phyloP scores from a whole-genome alignment of 495 filamentous ascomycete genomes.

The Penicillium bovifimosum region DNA sequence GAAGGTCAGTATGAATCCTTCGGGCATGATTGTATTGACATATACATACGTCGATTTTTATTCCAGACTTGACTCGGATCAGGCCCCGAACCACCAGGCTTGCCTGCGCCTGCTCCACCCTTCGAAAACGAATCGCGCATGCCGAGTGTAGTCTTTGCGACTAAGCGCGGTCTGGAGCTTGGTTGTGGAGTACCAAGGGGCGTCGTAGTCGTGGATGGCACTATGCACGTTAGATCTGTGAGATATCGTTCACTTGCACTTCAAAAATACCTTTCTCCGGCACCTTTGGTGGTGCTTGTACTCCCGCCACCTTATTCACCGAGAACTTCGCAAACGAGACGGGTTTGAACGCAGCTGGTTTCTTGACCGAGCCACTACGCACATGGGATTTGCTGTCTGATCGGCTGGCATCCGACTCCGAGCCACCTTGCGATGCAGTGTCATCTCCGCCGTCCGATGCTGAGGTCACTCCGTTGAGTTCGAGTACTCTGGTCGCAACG shows the following conservation, averaged over 20 bases:
- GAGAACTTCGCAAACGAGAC: constrained; percentile 85
- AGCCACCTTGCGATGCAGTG: constrained; percentile 42
- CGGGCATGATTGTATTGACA: neutral
- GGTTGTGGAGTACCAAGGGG: constrained; percentile 38
- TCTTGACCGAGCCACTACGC: constrained; percentile 72
- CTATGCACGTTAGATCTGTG: constrained; percentile 18
- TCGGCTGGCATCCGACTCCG: constrained; percentile 46
- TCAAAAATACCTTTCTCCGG: constrained; percentile 48
- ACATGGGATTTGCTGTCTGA: constrained; percentile 55
- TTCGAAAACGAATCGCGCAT: constrained; percentile 50
- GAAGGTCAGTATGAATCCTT: constrained; percentile 20
- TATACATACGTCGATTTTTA: constrained; percentile 82
- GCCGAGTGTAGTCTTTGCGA: constrained; percentile 60
- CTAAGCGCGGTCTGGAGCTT: constrained; percentile 53
- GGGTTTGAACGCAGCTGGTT: constrained; percentile 82
- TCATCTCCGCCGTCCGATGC: constrained; percentile 43
- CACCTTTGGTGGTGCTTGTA: constrained; percentile 48
- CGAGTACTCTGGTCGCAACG: constrained; percentile 39
- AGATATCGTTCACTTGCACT: neutral
- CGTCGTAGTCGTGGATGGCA: constrained; percentile 35
- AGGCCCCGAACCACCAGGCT: constrained; percentile 48
- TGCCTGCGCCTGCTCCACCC: constrained; percentile 35
- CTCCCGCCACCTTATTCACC: constrained; percentile 48
- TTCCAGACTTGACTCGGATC: constrained; percentile 89
- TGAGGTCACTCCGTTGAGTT: constrained; percentile 40